Evolutionary conservation across 2,329 filamentous ascomycete species (phyloP).

Genomic region (Metarhizium brunneum): DNA sequence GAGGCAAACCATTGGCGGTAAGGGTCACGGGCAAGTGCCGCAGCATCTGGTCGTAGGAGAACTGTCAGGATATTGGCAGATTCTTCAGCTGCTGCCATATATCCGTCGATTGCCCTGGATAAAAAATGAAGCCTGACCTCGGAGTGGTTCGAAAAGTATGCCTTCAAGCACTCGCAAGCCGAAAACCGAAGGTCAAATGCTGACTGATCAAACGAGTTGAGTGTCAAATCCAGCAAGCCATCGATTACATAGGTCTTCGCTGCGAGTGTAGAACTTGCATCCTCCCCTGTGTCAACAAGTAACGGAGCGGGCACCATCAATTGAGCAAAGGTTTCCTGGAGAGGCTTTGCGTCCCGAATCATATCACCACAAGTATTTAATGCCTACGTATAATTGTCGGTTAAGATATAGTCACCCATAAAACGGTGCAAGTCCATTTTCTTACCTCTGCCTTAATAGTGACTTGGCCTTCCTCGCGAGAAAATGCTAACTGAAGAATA

Average conservation of each 20-base stretch:
- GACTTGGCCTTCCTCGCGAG: conserved; percentile 52
- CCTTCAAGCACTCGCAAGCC: conserved; percentile 83
- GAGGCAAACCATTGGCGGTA: conserved; percentile 88
- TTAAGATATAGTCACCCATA: conserved; percentile 3
- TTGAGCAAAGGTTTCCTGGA: conserved; percentile 87
- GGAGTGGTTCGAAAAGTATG: conserved; percentile 77
- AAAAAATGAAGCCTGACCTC: conserved; percentile 82
- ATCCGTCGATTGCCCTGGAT: conserved; percentile 78
- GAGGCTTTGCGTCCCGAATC: conserved; percentile 66
- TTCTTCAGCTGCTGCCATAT: conserved; percentile 67
- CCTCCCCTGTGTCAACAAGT: conserved; percentile 26
- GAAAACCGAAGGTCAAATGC: conserved; percentile 75
- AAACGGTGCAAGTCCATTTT: conserved; percentile 6
- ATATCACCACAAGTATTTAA: conserved; percentile 79
- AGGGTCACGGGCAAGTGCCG: conserved; percentile 60
- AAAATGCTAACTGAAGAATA: conserved; percentile 76
- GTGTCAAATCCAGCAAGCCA: conserved; percentile 72
- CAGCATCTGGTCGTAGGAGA: conserved; percentile 58
- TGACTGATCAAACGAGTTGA: conserved; percentile 56
- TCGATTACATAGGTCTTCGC: conserved; percentile 82
- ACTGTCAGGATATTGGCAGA: conserved; percentile 84
- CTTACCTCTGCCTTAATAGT: conserved; percentile 73
- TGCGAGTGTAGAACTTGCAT: conserved; percentile 37
- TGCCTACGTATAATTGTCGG: conserved; percentile 35
- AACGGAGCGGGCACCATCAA: conserved; percentile 63